phyloP scores from a whole-genome alignment of 768 basidiomycete species.

The Russula lepida region DNA sequence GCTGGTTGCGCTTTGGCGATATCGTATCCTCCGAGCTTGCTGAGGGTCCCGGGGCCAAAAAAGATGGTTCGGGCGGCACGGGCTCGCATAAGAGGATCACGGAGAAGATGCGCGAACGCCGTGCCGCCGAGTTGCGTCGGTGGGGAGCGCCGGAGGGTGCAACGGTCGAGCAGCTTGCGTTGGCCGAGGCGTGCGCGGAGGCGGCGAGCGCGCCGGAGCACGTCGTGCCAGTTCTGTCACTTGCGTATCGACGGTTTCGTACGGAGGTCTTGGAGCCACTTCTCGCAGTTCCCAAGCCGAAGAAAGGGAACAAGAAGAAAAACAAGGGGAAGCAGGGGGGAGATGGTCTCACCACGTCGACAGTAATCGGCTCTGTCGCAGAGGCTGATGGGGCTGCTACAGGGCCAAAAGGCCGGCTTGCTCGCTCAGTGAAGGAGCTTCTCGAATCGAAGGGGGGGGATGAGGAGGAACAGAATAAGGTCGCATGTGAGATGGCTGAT shows the following conservation, averaged over 20 bases:
- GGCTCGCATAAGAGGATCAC: slow-evolving; percentile 56
- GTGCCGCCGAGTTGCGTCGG: slow-evolving; percentile 53
- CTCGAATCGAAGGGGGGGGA: slow-evolving; percentile 45
- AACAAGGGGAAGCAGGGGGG: slow-evolving; percentile 46
- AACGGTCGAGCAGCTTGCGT: slow-evolving; percentile 37
- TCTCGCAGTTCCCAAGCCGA: slow-evolving; percentile 56
- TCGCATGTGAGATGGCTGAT: slow-evolving; percentile 45
- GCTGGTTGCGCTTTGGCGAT: slow-evolving; percentile 65
- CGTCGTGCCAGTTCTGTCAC: slow-evolving; percentile 51
- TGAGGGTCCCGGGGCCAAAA: background rate
- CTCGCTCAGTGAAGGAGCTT: slow-evolving; percentile 57
- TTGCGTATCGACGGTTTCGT: slow-evolving; percentile 65
- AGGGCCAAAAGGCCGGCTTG: slow-evolving; percentile 55
- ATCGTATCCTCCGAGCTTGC: slow-evolving; percentile 31
- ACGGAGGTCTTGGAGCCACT: slow-evolving; percentile 65
- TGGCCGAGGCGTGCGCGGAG: slow-evolving; percentile 65
- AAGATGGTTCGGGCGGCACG: slow-evolving; percentile 32
- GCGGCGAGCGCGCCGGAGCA: slow-evolving; percentile 63
- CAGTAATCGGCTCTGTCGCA: slow-evolving; percentile 9
- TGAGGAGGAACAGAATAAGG: slow-evolving; percentile 36
- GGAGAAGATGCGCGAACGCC: slow-evolving; percentile 48
- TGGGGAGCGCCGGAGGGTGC: slow-evolving; percentile 60
- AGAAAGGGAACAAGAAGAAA: slow-evolving; percentile 33
- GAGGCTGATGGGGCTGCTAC: slow-evolving; percentile 32
- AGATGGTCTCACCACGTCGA: slow-evolving; percentile 5